Percentiles rank a stretch among this genome's conserved stretches.
phyloP scores from a whole-genome alignment of 768 basidiomycete species.

The Chlorophyllum brunneum region DNA sequence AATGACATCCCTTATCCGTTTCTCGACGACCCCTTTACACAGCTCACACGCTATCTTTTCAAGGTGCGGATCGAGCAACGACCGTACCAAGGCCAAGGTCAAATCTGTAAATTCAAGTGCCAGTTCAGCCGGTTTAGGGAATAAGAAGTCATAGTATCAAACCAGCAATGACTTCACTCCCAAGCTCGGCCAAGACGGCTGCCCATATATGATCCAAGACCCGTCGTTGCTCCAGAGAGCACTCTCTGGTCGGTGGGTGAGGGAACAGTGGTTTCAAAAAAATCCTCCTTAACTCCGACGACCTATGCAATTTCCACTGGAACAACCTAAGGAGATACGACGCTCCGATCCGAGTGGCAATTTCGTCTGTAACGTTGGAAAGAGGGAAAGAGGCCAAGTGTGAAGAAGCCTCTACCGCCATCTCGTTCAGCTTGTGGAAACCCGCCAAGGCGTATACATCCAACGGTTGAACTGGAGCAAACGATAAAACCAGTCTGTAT shows the following conservation, averaged over 20 bases:
- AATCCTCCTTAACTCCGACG: constrained; percentile 8
- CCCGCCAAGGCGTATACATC: constrained; percentile 16
- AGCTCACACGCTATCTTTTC: background rate
- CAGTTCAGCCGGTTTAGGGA: background rate
- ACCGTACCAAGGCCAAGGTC: background rate
- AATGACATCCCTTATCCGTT: constrained; percentile 8
- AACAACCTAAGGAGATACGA: constrained; percentile 13
- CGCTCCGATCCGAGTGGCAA: constrained; percentile 14
- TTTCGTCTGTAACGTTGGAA: constrained; percentile 10
- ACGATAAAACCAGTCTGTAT: constrained; percentile 14
- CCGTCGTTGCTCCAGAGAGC: constrained; percentile 9
- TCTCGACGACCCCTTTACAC: constrained; percentile 14
- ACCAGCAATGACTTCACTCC: background rate
- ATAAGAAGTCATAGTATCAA: background rate
- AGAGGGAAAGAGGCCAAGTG: constrained; percentile 12
- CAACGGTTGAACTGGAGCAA: constrained; percentile 12
- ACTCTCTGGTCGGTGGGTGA: constrained; percentile 12
- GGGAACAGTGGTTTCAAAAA: constrained; percentile 6
- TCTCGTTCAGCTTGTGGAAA: constrained; percentile 10
- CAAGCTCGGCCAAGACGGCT: background rate
- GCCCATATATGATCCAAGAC: constrained; percentile 10
- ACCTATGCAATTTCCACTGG: constrained; percentile 9
- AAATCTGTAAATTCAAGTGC: background rate
- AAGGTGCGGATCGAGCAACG: background rate
- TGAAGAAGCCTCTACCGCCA: constrained; percentile 13